Evolutionary conservation across 495 filamentous ascomycete species (phyloP).

Genomic region (Penicillium antarcticum): DNA sequence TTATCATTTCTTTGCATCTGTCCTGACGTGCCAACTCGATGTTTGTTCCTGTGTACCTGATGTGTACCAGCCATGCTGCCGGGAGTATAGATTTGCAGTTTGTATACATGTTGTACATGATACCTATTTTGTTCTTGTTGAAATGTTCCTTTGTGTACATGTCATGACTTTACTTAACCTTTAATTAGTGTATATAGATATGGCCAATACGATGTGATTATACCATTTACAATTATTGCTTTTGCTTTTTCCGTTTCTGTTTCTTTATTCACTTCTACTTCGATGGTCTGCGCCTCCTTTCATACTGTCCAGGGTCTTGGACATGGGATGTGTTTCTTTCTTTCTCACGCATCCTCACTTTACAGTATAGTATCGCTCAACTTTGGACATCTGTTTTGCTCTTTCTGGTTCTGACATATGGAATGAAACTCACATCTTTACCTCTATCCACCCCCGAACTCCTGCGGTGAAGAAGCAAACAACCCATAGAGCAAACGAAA

Average conservation of each 20-base stretch:
- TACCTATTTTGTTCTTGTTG: conserved; percentile 16
- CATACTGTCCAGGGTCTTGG: not conserved
- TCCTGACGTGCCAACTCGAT: not conserved
- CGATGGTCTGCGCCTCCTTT: not conserved
- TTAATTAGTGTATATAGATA: conserved; percentile 10
- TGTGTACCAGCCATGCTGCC: not conserved
- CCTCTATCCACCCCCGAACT: too few relatives aligned
- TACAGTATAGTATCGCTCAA: too few relatives aligned
- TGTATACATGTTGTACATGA: conserved; percentile 32
- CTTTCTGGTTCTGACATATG: too few relatives aligned
- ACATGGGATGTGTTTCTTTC: not conserved
- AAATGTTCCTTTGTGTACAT: conserved; percentile 16
- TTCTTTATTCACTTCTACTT: conserved; percentile 1
- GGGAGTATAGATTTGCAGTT: conserved; percentile 26
- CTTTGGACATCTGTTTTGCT: too few relatives aligned
- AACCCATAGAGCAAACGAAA: too few relatives aligned
- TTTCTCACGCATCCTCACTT: not conserved
- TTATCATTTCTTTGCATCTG: conserved; percentile 12
- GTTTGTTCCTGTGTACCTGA: not conserved
- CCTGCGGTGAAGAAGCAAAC: too few relatives aligned
- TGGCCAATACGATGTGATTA: conserved; percentile 4
- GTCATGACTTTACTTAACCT: conserved; percentile 6
- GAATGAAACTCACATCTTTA: too few relatives aligned
- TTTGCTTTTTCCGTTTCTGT: not conserved
- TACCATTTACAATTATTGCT: not conserved